Evolutionary conservation across 1,284 basidiomycete genomes (phyloP), one percentile per base, ranked within the genome.

Genomic region (Anthracocystis walkeri): DNA sequence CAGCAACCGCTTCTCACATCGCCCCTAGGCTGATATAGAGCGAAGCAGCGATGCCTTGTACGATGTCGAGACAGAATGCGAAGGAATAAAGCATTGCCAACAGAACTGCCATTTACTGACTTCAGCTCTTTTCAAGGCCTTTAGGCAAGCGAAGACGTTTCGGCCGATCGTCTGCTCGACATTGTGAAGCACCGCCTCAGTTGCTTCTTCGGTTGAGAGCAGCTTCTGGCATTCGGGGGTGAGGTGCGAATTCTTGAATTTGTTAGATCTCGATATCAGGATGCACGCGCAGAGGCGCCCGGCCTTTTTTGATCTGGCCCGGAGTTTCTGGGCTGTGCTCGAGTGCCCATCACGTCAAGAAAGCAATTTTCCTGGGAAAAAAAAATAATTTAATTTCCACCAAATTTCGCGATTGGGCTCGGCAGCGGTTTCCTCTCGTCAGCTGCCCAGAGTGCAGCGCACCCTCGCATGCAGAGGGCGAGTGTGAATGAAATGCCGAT

Each of bases 291-390:
- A 5, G 31, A 38, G 25, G 27, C 51, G 38, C 48, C 35, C 54
- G 41, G 16, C 49, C 27, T 54, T 58, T 58, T 59, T 40, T 56
- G 58, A 60, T 66, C 46, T 48, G 57, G 59, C 64, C 55, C 64
- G 64, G 64, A 66, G 64, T 66, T 66, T 66, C 42, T 65, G 5
- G 23, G 40, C 33, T 40, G 35, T 4, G 42, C 7, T 20, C 38
- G 8, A 44, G 40, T 23, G 53, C 53, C 41, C 31, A 5, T n/a
- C 51, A 23, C 31, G 45, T 33, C 45, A 49, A 27, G 29, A 41
- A 31, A 20, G 14, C 29, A 5, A 18, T 20, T 58, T 40, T 44
- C n/a, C 38, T n/a, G 29, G 29, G 14, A 12, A 16, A 38, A 20
- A 40, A 54, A 14, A 41, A 29, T 20, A 42, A 25, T 29, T 44